These are phyloP conservation scores for Prillingera fragicola DNA, from an alignment of 1,284 basidiomycete genomes.

Conservation along the genomic window DNA sequence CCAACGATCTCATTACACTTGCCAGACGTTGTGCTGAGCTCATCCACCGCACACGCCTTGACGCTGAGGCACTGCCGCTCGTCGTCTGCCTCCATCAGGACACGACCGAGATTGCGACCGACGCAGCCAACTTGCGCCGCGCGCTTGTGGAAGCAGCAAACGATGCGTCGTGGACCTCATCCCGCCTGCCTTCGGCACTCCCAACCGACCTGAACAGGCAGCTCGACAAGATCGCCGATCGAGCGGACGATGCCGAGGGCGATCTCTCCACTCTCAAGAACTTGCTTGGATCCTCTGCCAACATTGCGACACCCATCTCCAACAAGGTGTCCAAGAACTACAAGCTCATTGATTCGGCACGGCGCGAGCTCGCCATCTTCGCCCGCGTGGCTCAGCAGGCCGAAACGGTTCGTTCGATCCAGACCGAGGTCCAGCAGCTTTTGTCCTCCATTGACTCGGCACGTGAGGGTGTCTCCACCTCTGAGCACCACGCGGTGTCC, in stretches of 20 bases:
- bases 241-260: background rate
- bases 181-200: background rate
- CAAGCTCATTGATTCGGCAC: background rate
- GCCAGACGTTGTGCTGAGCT: conserved; percentile 10
- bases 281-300: background rate
- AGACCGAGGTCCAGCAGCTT: conserved; percentile 13
- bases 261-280: conserved; percentile 4
- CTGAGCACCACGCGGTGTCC: background rate
- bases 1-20: conserved; percentile 8
- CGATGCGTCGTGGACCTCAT: conserved; percentile 9
- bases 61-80: conserved; percentile 10
- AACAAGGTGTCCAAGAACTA: background rate
- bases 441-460: conserved; percentile 27
- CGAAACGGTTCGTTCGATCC: conserved; percentile 7
- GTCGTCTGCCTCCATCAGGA: conserved; percentile 9
- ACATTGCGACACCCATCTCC: background rate
- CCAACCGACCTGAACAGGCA: background rate
- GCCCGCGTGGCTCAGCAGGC: conserved; percentile 14
- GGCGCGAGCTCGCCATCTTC: conserved; percentile 8
- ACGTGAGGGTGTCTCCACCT: conserved; percentile 7
- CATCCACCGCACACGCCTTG: background rate
- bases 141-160: conserved; percentile 6
- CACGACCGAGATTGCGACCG: conserved; percentile 1
- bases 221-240: background rate
- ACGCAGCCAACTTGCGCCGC: background rate